Conservation (phyloP, 345 rosid genomes). For the Populus nigra region DNA sequence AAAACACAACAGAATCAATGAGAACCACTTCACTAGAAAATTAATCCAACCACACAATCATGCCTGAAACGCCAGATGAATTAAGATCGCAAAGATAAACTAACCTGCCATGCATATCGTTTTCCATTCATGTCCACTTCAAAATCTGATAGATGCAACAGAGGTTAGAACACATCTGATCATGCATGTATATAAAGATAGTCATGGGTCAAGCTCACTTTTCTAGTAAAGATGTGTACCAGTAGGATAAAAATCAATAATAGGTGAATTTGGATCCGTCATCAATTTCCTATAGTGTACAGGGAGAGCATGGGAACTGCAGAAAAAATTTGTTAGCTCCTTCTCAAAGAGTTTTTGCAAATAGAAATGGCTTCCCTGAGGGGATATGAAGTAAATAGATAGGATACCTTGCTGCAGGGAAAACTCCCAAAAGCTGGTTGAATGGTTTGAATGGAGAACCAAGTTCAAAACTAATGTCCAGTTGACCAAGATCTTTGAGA, state of each 20-base stretch:
- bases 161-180: slow-evolving; percentile 15
- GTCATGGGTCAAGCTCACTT: slow-evolving; percentile 1
- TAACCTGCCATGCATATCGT: slow-evolving; percentile 89
- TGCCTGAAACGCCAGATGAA: background rate
- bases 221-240: slow-evolving; percentile 44
- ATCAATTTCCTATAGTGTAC: slow-evolving; percentile 67
- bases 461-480: slow-evolving; percentile 64
- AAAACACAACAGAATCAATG: background rate
- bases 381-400: slow-evolving; percentile 3
- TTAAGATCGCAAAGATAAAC: slow-evolving; percentile 17
- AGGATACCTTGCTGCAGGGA: slow-evolving; percentile 86
- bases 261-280: slow-evolving; percentile 83
- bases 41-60: background rate
- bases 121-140: slow-evolving; percentile 94
- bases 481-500: slow-evolving; percentile 66
- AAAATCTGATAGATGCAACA: slow-evolving; percentile 57
- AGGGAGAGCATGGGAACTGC: slow-evolving; percentile 96
- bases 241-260: slow-evolving; percentile 77
- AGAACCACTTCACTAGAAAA: background rate
- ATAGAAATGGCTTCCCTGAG: background rate
- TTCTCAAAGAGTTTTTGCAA: background rate
- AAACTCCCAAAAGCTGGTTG: slow-evolving; percentile 88
- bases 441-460: slow-evolving; percentile 90
- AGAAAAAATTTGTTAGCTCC: slow-evolving; percentile 21
- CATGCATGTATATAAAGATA: slow-evolving; percentile 10